Base-by-base conservation (phyloP, 2,329 filamentous ascomycete species). In the Geosmithia flava region DNA sequence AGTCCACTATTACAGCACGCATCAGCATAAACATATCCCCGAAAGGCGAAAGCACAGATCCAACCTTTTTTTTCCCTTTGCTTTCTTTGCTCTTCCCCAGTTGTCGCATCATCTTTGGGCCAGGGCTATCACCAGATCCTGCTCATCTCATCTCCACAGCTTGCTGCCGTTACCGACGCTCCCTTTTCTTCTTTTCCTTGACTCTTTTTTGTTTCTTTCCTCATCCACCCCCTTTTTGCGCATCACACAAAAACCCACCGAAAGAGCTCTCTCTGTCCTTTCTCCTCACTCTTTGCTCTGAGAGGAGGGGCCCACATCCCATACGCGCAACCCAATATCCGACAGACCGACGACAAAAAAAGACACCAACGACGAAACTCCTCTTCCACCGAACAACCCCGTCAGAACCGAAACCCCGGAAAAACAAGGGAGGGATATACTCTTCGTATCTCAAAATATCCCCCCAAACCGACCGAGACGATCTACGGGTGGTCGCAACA, bases 401-500 rank as follows among this genome's bases (percentile, higher is more conserved):
- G 8, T 16, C 8, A 16, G 33, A 39, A 8, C 16, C 33, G 33
- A 8, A 8, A 8, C 39, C 39, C 19, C 39, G 19, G 39, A 27
- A 27, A 27, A 8, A 8, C 23, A 4, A 8, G 4, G 23, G 8
- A 27, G 23, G 23, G 23, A 8, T n/a, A 27, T 4, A 4, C 8
- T 27, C 23, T 8, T 27, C 42, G 42, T 11, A 20, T 20, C 19
- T 20, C 42, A 27, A 6, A 3, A 20, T 16, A 37, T 13, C 11
- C 11, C 5, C 33, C 33, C 29, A 30, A 11, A 37, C 33, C 33
- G 33, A 48, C 48, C 45, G 47, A 49, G 49, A 54, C 48, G 54
- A 58, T 58, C 20, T 33, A 46, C 47, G 57, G 55, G 58, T 57
- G 54, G 62, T 64, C 62, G 62, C 61, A 55, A 54, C 52, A 49